These are phyloP conservation scores for Lasiodiplodia gonubiensis DNA, from an alignment of 2,329 filamentous ascomycete species.

Conservation along the genomic window DNA sequence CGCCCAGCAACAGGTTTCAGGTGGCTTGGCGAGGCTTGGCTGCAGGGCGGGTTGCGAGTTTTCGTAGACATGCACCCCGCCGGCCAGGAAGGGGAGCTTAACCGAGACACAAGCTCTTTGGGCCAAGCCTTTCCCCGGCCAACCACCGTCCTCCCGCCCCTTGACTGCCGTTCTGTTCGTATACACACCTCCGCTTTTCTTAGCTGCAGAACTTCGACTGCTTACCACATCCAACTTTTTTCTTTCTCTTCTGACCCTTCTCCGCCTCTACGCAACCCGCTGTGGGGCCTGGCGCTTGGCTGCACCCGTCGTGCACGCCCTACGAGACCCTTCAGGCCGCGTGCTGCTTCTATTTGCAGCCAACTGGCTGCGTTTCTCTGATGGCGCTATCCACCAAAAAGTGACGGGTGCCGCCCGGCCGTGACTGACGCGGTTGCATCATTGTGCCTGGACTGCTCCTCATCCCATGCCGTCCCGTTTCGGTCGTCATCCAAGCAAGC, in stretches of 20 bases:
- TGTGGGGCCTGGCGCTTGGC: slow-evolving; percentile 10
- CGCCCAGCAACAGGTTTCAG: slow-evolving; percentile 17
- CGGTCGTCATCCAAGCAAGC: not conserved
- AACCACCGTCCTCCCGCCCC: not conserved
- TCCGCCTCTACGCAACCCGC: not conserved
- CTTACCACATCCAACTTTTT: not conserved
- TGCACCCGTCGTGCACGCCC: not conserved
- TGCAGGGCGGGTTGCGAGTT: not conserved
- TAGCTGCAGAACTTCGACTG: not conserved
- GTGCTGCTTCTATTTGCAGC: slow-evolving; percentile 6
- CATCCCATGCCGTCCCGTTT: not conserved
- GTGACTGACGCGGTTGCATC: slow-evolving; percentile 25
- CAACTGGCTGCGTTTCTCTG: not conserved
- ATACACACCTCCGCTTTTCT: not conserved
- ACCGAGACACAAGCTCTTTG: slow-evolving; percentile 21
- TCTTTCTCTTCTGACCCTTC: slow-evolving; percentile 5
- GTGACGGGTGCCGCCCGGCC: slow-evolving; percentile 9
- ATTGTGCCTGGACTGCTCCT: slow-evolving; percentile 12
- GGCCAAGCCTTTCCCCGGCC: not conserved
- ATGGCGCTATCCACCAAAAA: not conserved
- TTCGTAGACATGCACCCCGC: slow-evolving; percentile 14
- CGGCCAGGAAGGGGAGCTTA: slow-evolving; percentile 1
- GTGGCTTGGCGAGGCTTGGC: slow-evolving; percentile 16
- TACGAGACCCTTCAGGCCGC: not conserved
- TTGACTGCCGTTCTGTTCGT: not conserved